Evolutionary conservation across 768 basidiomycete species (phyloP).

Genomic region (Tricholoma sp.): DNA sequence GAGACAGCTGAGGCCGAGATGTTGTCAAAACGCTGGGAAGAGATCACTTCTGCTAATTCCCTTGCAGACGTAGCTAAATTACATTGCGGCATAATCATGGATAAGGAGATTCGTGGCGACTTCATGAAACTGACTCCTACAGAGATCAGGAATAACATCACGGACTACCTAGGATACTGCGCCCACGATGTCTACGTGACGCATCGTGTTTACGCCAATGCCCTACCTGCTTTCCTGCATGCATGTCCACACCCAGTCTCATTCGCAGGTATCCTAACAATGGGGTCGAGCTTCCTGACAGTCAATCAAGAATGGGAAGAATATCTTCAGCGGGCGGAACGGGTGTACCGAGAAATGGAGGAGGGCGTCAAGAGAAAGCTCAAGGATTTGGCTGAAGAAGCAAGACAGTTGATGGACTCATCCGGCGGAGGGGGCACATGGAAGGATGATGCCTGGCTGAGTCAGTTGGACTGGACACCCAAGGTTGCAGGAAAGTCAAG

Average conservation of each 20-base stretch:
- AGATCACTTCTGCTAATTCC: slow-evolving; percentile 87
- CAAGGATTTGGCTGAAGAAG: slow-evolving; percentile 65
- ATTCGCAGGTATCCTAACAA: slow-evolving; percentile 84
- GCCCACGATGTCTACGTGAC: slow-evolving; percentile 82
- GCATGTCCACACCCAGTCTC: slow-evolving; percentile 91
- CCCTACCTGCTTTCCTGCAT: slow-evolving; percentile 75
- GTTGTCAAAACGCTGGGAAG: slow-evolving; percentile 74
- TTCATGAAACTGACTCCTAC: slow-evolving; percentile 67
- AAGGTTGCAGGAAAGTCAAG: slow-evolving; percentile 71
- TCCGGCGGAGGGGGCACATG: slow-evolving; percentile 32
- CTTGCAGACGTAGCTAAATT: slow-evolving; percentile 88
- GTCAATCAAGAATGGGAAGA: slow-evolving; percentile 88
- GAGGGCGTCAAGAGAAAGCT: slow-evolving; percentile 71
- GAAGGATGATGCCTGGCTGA: slow-evolving; percentile 78
- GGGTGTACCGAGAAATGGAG: slow-evolving; percentile 64
- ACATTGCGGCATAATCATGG: slow-evolving; percentile 76
- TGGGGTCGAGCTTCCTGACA: slow-evolving; percentile 89
- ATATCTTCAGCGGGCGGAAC: slow-evolving; percentile 77
- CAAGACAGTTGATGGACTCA: slow-evolving; percentile 48
- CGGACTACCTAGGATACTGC: slow-evolving; percentile 81
- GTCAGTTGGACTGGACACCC: slow-evolving; percentile 93
- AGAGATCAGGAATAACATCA: slow-evolving; percentile 58
- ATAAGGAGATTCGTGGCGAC: slow-evolving; percentile 75
- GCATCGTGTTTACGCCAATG: slow-evolving; percentile 69
- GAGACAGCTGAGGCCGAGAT: slow-evolving; percentile 33